A percentile compares a stretch with the other conserved stretches of the same genome.
Conservation (phyloP, 257 asterid species). For the Nicotiana tomentosiformis region DNA sequence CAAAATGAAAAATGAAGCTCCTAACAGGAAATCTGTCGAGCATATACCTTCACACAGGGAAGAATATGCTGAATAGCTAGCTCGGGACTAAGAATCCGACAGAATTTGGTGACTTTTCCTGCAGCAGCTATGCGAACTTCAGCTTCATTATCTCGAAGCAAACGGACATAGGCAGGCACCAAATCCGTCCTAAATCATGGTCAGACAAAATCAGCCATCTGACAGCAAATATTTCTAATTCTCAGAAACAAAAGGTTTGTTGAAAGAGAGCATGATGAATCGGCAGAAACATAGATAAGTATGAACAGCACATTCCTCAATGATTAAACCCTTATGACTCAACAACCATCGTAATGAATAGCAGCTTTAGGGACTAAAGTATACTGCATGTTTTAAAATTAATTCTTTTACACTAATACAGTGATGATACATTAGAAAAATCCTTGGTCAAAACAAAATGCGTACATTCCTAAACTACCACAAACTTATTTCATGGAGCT, state of each 20-base stretch:
- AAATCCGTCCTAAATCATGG: constrained; percentile 59
- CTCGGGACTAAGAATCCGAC: constrained; percentile 72
- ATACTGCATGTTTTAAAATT: background rate
- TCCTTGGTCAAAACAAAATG: background rate
- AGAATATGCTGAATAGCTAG: constrained; percentile 87
- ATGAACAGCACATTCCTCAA: background rate
- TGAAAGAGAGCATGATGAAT: background rate
- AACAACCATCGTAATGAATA: background rate
- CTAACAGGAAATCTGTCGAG: background rate
- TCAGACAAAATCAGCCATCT: constrained; percentile 12
- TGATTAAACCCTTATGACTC: background rate
- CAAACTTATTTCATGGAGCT: background rate
- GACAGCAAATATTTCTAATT: background rate
- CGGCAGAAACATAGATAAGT: background rate
- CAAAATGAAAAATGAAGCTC: constrained; percentile 8
- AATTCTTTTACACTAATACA: background rate
- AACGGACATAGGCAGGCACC: constrained; percentile 90
- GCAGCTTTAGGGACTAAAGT: background rate
- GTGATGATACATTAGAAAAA: background rate
- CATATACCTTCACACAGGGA: constrained; percentile 83
- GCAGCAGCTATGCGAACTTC: constrained; percentile 93
- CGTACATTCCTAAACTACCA: background rate
- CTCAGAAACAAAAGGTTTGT: background rate
- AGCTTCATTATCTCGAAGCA: constrained; percentile 89
- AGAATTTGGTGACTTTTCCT: constrained; percentile 83